Percentiles rank a stretch among this genome's conserved stretches.
phyloP scores from a whole-genome alignment of 805 yeast species.

The Starmerella scarabaei region DNA sequence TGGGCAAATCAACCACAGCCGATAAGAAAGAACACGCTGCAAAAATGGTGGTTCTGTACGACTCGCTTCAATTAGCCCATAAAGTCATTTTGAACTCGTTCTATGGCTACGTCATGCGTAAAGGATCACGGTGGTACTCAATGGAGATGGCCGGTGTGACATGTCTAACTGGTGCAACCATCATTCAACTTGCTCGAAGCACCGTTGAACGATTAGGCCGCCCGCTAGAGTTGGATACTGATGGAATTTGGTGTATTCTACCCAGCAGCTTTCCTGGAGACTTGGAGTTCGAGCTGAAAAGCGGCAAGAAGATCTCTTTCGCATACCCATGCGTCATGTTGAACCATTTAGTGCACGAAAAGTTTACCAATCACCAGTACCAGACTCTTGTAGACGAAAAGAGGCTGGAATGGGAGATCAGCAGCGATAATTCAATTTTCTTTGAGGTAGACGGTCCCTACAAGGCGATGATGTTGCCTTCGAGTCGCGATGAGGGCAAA shows the following conservation, averaged over 20 bases:
- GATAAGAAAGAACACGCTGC: slow-evolving; percentile 74
- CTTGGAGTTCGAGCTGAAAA: slow-evolving; percentile 51
- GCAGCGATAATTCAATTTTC: slow-evolving; percentile 85
- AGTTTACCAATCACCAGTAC: slow-evolving; percentile 88
- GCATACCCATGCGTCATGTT: slow-evolving; percentile 96
- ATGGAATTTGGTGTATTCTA: slow-evolving; percentile 98
- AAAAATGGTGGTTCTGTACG: slow-evolving; percentile 87
- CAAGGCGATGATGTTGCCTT: slow-evolving; percentile 92
- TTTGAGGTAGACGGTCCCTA: slow-evolving; percentile 99
- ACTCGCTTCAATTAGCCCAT: slow-evolving; percentile 91
- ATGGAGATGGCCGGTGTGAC: slow-evolving; percentile 99
- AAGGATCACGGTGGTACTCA: slow-evolving; percentile 98
- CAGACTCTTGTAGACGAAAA: slow-evolving; percentile 69
- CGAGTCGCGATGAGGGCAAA: slow-evolving; percentile 94
- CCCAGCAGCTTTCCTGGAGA: slow-evolving; percentile 92
- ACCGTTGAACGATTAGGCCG: slow-evolving; percentile 87
- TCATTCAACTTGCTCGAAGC: slow-evolving; percentile 91
- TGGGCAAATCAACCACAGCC: slow-evolving; percentile 41
- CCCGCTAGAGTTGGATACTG: slow-evolving; percentile 93
- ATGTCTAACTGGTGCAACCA: slow-evolving; percentile 94
- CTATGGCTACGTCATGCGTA: slow-evolving; percentile 97
- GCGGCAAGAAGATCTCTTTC: slow-evolving; percentile 62
- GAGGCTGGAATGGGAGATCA: slow-evolving; percentile 52
- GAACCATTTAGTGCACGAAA: slow-evolving; percentile 79
- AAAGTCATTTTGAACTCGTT: slow-evolving; percentile 92